Percentiles rank a stretch among this genome's conserved stretches.
phyloP scores from a whole-genome alignment of 1,284 basidiomycete genomes.

The Amylostereum areolatum region DNA sequence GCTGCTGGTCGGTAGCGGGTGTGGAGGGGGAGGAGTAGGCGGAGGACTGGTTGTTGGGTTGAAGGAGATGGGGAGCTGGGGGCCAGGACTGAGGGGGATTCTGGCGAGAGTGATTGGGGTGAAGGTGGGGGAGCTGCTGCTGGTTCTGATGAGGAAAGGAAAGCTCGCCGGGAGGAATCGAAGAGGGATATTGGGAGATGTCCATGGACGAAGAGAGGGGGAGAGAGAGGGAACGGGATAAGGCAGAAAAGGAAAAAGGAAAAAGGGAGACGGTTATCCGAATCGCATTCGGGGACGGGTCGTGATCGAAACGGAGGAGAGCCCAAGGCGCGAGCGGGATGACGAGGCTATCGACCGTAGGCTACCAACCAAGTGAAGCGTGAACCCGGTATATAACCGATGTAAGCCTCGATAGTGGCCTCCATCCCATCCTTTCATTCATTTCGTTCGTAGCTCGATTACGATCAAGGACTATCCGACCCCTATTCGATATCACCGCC shows the following conservation, averaged over 20 bases:
- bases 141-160: conserved; percentile 26
- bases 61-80: conserved; percentile 24
- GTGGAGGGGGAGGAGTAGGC: conserved; percentile 30
- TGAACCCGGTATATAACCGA: too few relatives aligned
- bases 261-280: not conserved
- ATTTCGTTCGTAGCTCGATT: too few relatives aligned
- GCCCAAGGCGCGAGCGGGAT: too few relatives aligned
- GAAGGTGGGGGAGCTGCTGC: conserved; percentile 18
- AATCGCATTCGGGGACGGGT: too few relatives aligned
- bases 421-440: too few relatives aligned
- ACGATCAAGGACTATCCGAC: too few relatives aligned
- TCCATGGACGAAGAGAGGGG: conserved; percentile 13
- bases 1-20: conserved; percentile 25
- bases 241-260: conserved; percentile 5
- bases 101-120: conserved; percentile 9
- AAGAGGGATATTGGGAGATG: conserved; percentile 20
- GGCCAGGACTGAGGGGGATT: conserved; percentile 12
- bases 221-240: conserved; percentile 4
- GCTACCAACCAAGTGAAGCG: too few relatives aligned
- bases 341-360: too few relatives aligned
- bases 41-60: conserved; percentile 26
- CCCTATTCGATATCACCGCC: too few relatives aligned
- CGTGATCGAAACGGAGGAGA: too few relatives aligned
- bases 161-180: conserved; percentile 25
- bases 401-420: too few relatives aligned